These are phyloP conservation scores for Hebeloma cylindrosporum DNA, from an alignment of 768 basidiomycete species.

Conservation along the genomic window DNA sequence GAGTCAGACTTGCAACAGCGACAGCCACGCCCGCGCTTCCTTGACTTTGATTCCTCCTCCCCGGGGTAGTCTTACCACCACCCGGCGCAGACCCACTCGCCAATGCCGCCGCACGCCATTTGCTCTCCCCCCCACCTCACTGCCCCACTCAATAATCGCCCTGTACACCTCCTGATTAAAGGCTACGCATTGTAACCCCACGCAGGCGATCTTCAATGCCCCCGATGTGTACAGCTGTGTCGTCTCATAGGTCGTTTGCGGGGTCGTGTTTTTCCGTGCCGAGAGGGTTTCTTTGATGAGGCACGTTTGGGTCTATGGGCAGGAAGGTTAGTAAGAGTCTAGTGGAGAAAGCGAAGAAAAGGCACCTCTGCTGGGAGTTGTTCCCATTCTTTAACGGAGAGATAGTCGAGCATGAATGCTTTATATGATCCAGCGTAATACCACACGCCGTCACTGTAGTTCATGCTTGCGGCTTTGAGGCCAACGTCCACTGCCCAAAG, in stretches of 20 bases:
- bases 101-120: too few species aligned
- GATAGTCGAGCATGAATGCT: constrained; percentile 61
- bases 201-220: constrained; percentile 69
- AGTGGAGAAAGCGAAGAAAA: constrained; percentile 3
- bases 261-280: constrained; percentile 72
- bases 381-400: constrained; percentile 69
- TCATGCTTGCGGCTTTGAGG: constrained; percentile 33
- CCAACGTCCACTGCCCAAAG: constrained; percentile 37
- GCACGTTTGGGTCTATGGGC: constrained; percentile 55
- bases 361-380: constrained; percentile 62
- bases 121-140: too few species aligned
- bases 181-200: constrained; percentile 74
- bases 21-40: too few species aligned
- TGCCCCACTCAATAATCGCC: constrained; percentile 64
- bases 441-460: constrained; percentile 47
- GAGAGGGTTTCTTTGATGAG: constrained; percentile 72
- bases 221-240: constrained; percentile 71
- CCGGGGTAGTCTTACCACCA: too few species aligned
- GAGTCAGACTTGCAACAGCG: too few species aligned
- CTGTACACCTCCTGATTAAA: constrained; percentile 70
- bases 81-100: too few species aligned
- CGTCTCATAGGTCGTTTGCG: constrained; percentile 76
- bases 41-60: too few species aligned
- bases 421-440: constrained; percentile 83
- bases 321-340: constrained; percentile 2